Evolutionary conservation across 2,329 filamentous ascomycete species (phyloP), one percentile per base, ranked within the genome.

Genomic region (Chaetomiaceae sp.): DNA sequence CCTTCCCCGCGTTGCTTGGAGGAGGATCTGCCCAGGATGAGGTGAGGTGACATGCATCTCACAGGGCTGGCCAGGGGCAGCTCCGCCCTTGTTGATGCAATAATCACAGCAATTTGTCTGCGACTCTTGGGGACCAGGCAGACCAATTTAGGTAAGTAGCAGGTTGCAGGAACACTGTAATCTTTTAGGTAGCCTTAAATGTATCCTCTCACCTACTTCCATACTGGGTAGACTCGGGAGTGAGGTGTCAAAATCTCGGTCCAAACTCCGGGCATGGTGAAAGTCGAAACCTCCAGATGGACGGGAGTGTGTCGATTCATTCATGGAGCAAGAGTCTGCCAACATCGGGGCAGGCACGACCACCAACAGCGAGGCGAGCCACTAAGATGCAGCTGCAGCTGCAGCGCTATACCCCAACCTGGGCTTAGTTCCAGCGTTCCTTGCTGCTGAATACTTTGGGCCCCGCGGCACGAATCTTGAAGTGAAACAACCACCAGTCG

Each of bases 331-430:
- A n/a, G 23, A 40, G 27, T 20, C 38, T 39, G 31, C 17, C 31
- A 43, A 31, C 31, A 17, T 9, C 40, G 20, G 17, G 47, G 46
- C 56, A 56, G 50, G 51, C 42, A 40, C 54, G 23, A 37, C 54
- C 19, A 12, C 45, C 51, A 45, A 37, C 54, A 50, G 29, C 37
- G 36, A 43, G 50, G 46, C 15, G 29, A 56, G 47, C 51, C 39
- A 48, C 50, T 47, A 47, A 36, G 48, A 51, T 55, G 23, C 47
- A 50, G 50, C 50, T 49, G 46, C 34, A 47, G 53, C 19, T 39
- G 57, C 54, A 39, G 56, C 54, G 59, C 55, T 57, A 61, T 63
- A 57, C 53, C 61, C 40, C 51, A 53, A 57, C 55, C 54, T 34
- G 48, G 61, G 44, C 45, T 60, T 61, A 61, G 56, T 56, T 55